phyloP scores from a whole-genome alignment of 2,329 filamentous ascomycete species.

The Cytospora mali region DNA sequence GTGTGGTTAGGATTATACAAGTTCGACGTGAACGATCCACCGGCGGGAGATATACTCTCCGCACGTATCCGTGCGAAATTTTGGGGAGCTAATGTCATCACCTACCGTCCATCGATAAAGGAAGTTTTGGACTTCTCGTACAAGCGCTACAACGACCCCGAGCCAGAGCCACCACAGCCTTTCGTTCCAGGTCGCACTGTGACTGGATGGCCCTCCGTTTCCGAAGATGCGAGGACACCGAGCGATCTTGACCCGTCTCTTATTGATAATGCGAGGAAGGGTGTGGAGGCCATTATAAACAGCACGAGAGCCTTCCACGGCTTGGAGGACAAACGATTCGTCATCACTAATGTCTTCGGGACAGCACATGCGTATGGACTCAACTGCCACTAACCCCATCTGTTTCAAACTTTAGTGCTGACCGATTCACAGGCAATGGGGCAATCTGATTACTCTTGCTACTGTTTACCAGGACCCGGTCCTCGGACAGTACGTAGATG shows the following conservation, averaged over 20 bases:
- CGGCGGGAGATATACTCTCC: conserved; percentile 74
- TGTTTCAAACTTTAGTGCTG: conserved; percentile 9
- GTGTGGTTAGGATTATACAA: conserved; percentile 54
- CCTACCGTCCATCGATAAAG: conserved; percentile 75
- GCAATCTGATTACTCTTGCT: conserved; percentile 88
- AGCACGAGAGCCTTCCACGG: conserved; percentile 82
- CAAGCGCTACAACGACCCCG: conserved; percentile 34
- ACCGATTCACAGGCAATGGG: conserved; percentile 74
- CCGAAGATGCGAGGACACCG: conserved; percentile 40
- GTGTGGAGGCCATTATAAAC: conserved; percentile 74
- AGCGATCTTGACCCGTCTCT: conserved; percentile 49
- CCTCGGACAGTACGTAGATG: conserved; percentile 61
- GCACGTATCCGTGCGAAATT: conserved; percentile 91
- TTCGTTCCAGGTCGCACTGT: conserved; percentile 28
- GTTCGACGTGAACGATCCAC: conserved; percentile 69
- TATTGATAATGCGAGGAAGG: conserved; percentile 59
- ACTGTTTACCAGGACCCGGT: conserved; percentile 73
- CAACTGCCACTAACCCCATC: background rate
- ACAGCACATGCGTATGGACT: conserved; percentile 88
- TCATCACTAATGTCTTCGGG: conserved; percentile 95
- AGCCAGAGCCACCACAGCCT: conserved; percentile 42
- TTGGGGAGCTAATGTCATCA: conserved; percentile 89
- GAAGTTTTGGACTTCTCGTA: conserved; percentile 55
- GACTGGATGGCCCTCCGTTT: conserved; percentile 31
- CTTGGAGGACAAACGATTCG: conserved; percentile 65